Percentiles rank a stretch among this genome's conserved stretches.
Conservation (phyloP, 1,284 basidiomycete species). For the Paramarasmius palmivorus region DNA sequence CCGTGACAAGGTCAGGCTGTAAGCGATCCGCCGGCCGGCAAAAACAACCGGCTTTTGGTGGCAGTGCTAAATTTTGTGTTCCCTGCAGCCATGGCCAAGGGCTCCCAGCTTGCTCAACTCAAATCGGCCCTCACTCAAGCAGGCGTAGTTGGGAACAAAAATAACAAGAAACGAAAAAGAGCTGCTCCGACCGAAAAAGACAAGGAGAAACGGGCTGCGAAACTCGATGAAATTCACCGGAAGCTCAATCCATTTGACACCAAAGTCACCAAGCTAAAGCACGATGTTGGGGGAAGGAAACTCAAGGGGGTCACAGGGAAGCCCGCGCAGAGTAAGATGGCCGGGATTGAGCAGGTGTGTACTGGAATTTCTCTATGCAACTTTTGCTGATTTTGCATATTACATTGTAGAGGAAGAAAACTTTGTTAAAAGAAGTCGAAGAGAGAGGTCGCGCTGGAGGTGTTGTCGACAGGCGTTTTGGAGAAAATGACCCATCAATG, state of each 20-base stretch:
- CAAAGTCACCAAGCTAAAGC: slow-evolving; percentile 89
- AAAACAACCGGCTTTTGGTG: too few species aligned
- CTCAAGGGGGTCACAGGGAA: slow-evolving; percentile 83
- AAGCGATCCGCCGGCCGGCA: too few species aligned
- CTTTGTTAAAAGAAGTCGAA: slow-evolving; percentile 85
- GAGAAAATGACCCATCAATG: slow-evolving; percentile 91
- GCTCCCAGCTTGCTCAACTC: slow-evolving; percentile 85
- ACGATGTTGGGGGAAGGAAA: slow-evolving; percentile 87
- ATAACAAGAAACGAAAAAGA: slow-evolving; percentile 73
- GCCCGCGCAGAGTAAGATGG: slow-evolving; percentile 86
- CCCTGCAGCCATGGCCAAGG: slow-evolving; percentile 52
- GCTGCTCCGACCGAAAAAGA: slow-evolving; percentile 66
- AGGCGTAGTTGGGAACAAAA: slow-evolving; percentile 64
- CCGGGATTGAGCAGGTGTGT: slow-evolving; percentile 86
- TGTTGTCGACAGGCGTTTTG: slow-evolving; percentile 93
- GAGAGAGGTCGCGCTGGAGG: slow-evolving; percentile 81
- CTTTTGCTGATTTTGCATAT: slow-evolving; percentile 7
- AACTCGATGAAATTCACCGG: slow-evolving; percentile 81
- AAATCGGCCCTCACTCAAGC: slow-evolving; percentile 80
- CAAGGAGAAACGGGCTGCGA: slow-evolving; percentile 77
- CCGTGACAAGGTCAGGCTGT: too few species aligned
- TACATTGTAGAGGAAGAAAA: slow-evolving; percentile 72
- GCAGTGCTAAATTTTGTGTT: too few species aligned
- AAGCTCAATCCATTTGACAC: slow-evolving; percentile 93
- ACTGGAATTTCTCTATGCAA: not conserved